Conservation (phyloP, 345 rosid genomes). For the Mangifera indica region DNA sequence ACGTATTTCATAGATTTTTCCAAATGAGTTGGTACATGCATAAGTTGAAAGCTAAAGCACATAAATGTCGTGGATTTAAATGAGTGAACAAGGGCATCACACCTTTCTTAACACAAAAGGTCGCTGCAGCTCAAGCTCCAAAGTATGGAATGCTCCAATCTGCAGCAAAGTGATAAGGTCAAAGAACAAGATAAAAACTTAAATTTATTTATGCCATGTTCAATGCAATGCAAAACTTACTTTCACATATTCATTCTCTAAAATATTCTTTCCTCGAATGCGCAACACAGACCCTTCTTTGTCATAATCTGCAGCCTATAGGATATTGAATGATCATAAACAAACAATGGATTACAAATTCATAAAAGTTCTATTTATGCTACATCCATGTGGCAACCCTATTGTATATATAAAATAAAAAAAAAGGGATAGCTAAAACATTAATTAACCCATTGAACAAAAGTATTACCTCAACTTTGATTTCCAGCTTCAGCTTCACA, state of each 20-base stretch:
- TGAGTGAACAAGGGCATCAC: slow-evolving; percentile 2
- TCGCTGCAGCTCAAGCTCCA: slow-evolving; percentile 79
- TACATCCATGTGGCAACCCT: not conserved
- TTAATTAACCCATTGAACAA: not conserved
- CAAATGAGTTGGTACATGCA: not conserved
- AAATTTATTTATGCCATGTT: not conserved
- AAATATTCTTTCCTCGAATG: slow-evolving; percentile 79
- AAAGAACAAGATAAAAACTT: not conserved
- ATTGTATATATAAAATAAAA: not conserved
- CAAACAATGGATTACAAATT: not conserved
- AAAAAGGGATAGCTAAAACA: not conserved
- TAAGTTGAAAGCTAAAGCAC: not conserved
- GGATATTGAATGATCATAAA: not conserved
- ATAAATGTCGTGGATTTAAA: not conserved
- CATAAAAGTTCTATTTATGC: not conserved
- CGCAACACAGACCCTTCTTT: slow-evolving; percentile 77
- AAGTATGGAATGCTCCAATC: slow-evolving; percentile 94
- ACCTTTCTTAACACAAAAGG: slow-evolving; percentile 93
- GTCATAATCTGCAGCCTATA: slow-evolving; percentile 76
- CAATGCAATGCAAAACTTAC: slow-evolving; percentile 32
- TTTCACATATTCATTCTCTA: slow-evolving; percentile 89
- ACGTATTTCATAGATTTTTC: not conserved
- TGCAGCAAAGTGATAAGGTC: slow-evolving; percentile 27
- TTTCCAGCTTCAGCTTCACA: slow-evolving; percentile 73
- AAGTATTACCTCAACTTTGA: slow-evolving; percentile 71